Conservation (phyloP, 163 green algal species). For the Volvox carteri region DNA sequence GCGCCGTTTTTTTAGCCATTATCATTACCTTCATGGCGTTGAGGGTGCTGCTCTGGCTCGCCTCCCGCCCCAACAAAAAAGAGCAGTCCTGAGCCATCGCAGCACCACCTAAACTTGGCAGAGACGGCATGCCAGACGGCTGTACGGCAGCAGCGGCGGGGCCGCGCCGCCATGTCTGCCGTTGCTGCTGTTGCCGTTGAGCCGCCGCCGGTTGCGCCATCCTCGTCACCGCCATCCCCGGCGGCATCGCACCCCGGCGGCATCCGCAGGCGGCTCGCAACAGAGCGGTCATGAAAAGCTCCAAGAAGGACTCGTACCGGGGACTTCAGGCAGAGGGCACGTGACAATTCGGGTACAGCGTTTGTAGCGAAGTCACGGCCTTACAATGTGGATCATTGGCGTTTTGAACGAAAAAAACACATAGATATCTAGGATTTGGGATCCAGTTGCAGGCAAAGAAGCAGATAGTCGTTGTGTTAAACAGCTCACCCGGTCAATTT, state of each 20-base stretch:
- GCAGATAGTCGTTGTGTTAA: too few species aligned
- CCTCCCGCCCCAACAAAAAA: conserved; percentile 20
- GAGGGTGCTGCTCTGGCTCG: conserved; percentile 50
- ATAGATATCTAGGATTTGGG: too few species aligned
- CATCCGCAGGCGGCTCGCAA: conserved; percentile 31
- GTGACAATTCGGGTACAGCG: too few species aligned
- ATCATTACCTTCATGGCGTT: conserved; percentile 58
- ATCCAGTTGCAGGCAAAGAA: too few species aligned
- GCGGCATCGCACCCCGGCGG: background rate
- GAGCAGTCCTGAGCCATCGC: conserved; percentile 33
- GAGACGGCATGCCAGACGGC: background rate
- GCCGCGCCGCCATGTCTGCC: background rate
- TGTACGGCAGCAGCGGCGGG: background rate
- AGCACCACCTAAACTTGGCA: conserved; percentile 2
- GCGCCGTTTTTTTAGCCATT: too few species aligned
- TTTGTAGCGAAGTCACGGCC: too few species aligned
- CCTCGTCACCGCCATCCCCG: background rate
- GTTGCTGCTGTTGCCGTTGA: background rate
- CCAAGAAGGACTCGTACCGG: background rate
- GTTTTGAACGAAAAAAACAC: too few species aligned
- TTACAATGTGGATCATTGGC: too few species aligned
- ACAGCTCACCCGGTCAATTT: conserved; percentile 32
- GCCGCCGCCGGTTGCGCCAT: background rate
- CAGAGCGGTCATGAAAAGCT: background rate
- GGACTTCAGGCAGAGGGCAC: background rate